Evolutionary conservation across 306 rosid genomes (phyloP).

Genomic region (Gastrolobium bilobum): DNA sequence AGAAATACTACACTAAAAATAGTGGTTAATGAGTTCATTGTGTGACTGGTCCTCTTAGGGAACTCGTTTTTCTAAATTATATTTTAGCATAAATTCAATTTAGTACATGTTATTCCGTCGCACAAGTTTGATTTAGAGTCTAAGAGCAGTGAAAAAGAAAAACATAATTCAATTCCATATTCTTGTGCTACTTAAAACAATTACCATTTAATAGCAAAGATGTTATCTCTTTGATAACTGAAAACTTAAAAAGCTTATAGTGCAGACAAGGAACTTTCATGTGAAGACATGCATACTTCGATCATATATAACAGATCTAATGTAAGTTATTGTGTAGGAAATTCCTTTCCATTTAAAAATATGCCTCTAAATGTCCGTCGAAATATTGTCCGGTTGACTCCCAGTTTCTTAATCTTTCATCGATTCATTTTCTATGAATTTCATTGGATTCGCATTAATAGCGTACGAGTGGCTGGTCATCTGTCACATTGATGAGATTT

Average conservation of each 20-base stretch:
- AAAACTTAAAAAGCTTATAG: too few species aligned
- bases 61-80: not conserved
- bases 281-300: too few species aligned
- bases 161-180: not conserved
- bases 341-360: conserved; percentile 1
- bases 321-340: not conserved
- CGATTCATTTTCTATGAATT: conserved; percentile 40
- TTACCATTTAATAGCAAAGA: too few species aligned
- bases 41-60: not conserved
- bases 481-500: conserved; percentile 35
- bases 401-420: not conserved
- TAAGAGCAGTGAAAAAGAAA: not conserved
- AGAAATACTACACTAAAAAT: too few species aligned
- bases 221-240: too few species aligned
- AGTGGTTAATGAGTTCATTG: not conserved
- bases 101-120: too few species aligned
- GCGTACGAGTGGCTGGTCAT: conserved; percentile 44
- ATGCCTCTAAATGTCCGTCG: not conserved
- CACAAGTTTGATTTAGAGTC: not conserved
- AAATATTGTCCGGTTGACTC: conserved; percentile 28
- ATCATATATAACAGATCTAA: too few species aligned
- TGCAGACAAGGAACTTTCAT: too few species aligned
- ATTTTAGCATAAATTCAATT: not conserved
- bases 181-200: too few species aligned
- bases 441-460: conserved; percentile 44